Evolutionary conservation across 768 basidiomycete genomes (phyloP), one percentile per base, ranked within the genome.

Genomic region (Holtermannia corniformis): DNA sequence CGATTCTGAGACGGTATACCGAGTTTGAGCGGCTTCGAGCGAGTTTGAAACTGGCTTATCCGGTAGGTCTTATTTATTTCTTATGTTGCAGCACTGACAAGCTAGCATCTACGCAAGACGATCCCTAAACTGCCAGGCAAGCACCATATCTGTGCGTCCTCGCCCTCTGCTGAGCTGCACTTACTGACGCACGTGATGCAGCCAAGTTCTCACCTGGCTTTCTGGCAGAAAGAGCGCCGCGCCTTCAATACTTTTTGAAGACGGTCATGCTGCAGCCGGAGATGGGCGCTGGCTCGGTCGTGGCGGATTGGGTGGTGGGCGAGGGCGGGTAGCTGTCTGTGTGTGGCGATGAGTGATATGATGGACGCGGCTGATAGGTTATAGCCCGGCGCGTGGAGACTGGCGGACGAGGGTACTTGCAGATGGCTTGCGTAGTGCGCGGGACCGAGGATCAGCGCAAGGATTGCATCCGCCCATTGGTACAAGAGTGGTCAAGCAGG

Each of bases 181-280:
- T 21, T 4, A 47, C 24, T 12, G 20, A 21, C 10, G 7, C 19
- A n/a, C 7, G 22, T 27, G 25, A 37, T 54, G 26, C 51, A 70
- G 68, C 69, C 19, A 68, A 67, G 55, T 71, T 71, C 58, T 56
- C 57, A 10, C 54, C 61, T 0, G 59, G 59, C 20, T 68, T 67
- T 27, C 58, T 71, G 1, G 58, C 52, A 24, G 61, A 67, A 32
- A 51, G 70, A 25, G 59, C 63, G 53, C 60, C 60, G n/a, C 56
- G 65, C 7, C 45, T 71, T n/a, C 65, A 68, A 47, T 52, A 62
- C n/a, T 71, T 68, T 50, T 50, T 71, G 3, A 57, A 59, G 26
- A 58, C 60, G n/a, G 70, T 71, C 28, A 51, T 71, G 40, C 57
- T 71, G 2, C 70, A 71, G 58, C 66, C 68, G 0, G 62, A 61